Base-by-base conservation (phyloP, 805 yeast species). In the Diddensiella santjacobensis region DNA sequence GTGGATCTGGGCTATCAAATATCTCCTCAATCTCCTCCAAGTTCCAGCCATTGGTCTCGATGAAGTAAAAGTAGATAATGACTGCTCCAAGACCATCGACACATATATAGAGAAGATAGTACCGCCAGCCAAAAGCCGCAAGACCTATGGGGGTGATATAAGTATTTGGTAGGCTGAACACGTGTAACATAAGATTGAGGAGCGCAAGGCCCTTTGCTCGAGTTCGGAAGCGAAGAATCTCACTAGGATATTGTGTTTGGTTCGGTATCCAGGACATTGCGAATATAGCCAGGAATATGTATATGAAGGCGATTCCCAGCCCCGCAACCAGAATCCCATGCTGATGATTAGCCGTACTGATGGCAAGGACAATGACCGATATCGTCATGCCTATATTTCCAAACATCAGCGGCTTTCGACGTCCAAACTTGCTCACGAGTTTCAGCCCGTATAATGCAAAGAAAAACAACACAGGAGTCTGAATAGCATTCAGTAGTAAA, bases 21-120 rank as follows among this genome's bases (percentile, higher is more conserved):
- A 80, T 71, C 60, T 75, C 80, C 63, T 84, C 87, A 54, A 84
- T 85, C 70, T 84, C 88, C 69, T 85, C 93, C 65, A 85, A 75
- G 35, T 85, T 74, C 61, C 84, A 74, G 51, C 91, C 91, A 68
- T 77, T 79, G 49, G 95, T 85, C 70, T 83, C 88, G 58, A 80
- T 78, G 53, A 85, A 78, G 55, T 75, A 73, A 72, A 84, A 80
- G 73, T 77, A 79, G 44, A 84, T 83, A 64, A 81, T 44, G 22
- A 49, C 33, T 22, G 58, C 53, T 31, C 63, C 62, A 37, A 59
- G 47, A 4, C 56, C 24, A 45, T 59, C 63, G 62, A 63, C 63
- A 43, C 60, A 54, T n/a, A 56, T 61, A 44, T 55, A 64, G 48
- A 65, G 59, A 3, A 64, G 59, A 42, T 61, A 65, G 42, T 56